Evolutionary conservation across 176 grass and related monocot genomes (phyloP), one percentile per base, ranked within the genome.

Genomic region (Pharus latifolius): DNA sequence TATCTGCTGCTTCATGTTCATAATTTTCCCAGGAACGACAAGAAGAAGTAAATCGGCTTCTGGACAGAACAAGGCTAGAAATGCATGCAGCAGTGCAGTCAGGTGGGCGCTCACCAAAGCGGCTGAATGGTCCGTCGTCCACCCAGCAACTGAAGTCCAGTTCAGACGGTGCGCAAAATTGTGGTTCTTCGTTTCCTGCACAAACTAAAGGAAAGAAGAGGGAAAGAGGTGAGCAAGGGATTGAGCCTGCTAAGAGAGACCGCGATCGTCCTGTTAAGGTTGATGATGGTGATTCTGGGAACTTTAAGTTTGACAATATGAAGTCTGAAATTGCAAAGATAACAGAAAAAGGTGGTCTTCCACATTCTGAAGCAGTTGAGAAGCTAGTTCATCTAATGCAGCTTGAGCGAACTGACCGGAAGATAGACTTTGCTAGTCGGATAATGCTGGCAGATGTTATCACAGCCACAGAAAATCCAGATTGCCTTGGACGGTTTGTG

Each of bases 21-120:
- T 38, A 30, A 75, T 73, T 86, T 68, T 72, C 24, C n/a, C 65
- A 96, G 92, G 88, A 96, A 67, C 88, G 79, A 6, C 92, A 96
- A 72, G 92, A 96, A 70, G 85, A 96, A 80, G 79, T 96, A 78
- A 87, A 86, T 75, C 68, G 67, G 23, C 84, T 91, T 62, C 75
- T 96, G 56, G 43, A 86, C 44, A 88, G 67, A 86, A 86, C 88
- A 63, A 68, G 49, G 55, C 50, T 86, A 96, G 92, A 96, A 88
- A 96, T 96, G 92, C 88, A 91, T 96, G 88, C 79, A 43, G 82
- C 85, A 49, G 85, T 91, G 45, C 92, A 88, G 58, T 88, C 88
- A 67, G 92, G 79, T 62, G 92, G 82, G 44, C 70, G 76, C 42
- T 96, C 92, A 78, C 88, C 88, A 35, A 96, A 91, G 60, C 55